Conservation (phyloP, 345 rosid genomes). For the Angophora floribunda region DNA sequence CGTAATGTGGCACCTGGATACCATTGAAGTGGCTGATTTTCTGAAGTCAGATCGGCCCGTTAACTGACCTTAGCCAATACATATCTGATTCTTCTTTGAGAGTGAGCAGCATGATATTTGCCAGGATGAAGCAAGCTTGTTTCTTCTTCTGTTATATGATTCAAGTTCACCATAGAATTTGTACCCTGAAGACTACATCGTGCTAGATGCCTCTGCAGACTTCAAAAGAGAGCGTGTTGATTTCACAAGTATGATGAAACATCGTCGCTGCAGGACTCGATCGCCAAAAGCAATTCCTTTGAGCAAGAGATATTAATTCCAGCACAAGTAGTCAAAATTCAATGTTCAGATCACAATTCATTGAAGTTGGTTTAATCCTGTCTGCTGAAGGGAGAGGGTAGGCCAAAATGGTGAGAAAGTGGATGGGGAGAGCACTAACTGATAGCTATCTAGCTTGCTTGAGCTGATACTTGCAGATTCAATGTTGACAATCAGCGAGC, state of each 20-base stretch:
- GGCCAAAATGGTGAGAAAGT: not conserved
- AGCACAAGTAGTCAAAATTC: constrained; percentile 3
- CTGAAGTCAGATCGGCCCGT: no score
- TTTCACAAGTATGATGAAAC: no score
- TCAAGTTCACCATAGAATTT: constrained; percentile 19
- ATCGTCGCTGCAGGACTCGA: not conserved
- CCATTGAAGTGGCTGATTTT: no score
- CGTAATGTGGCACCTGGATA: no score
- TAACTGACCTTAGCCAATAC: no score
- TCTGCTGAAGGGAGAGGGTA: not conserved
- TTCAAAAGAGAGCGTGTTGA: no score
- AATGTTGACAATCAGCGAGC: not conserved
- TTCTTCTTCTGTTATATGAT: constrained; percentile 2
- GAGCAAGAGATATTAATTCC: constrained; percentile 27
- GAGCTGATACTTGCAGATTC: not conserved
- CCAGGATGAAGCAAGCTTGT: not conserved
- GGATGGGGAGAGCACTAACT: not conserved
- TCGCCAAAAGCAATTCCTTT: constrained; percentile 33
- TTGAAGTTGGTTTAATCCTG: not conserved
- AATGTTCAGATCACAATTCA: not conserved
- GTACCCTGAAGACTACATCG: constrained; percentile 21
- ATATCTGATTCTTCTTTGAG: no score
- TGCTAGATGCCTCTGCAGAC: no score
- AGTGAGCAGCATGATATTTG: no score
- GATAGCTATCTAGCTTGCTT: not conserved